Percentiles rank a stretch among this genome's conserved stretches.
These are phyloP conservation scores for Crithidia acanthocephali DNA, from an alignment of 208 protist genomes.

Conservation along the genomic window DNA sequence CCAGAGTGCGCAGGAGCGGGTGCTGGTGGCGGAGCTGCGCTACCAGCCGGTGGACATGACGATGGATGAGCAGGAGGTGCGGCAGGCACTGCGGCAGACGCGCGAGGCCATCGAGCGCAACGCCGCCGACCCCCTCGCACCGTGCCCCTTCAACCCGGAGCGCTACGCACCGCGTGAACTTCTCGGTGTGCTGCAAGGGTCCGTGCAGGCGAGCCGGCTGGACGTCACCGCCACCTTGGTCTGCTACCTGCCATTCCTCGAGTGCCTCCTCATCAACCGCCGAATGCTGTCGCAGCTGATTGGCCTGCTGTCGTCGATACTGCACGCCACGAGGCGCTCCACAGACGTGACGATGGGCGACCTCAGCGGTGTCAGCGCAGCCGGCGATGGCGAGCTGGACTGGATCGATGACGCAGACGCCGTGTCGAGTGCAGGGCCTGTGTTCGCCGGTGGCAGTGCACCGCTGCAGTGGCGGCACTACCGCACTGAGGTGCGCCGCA, in stretches of 20 bases:
- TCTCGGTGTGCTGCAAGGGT: slow-evolving; percentile 66
- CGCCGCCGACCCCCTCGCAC: slow-evolving; percentile 22
- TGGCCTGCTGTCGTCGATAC: slow-evolving; percentile 40
- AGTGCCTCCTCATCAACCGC: slow-evolving; percentile 45
- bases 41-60: slow-evolving; percentile 48
- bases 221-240: slow-evolving; percentile 56
- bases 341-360: not conserved
- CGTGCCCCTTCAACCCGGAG: slow-evolving; percentile 45
- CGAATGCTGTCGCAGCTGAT: slow-evolving; percentile 56
- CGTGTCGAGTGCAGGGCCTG: not conserved
- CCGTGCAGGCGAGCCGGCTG: slow-evolving; percentile 50
- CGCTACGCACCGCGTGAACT: slow-evolving; percentile 69
- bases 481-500: slow-evolving; percentile 21
- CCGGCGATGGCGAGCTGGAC: not conserved
- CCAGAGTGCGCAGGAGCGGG: slow-evolving; percentile 45
- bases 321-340: slow-evolving; percentile 15
- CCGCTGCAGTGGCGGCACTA: slow-evolving; percentile 32
- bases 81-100: slow-evolving; percentile 34
- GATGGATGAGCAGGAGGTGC: slow-evolving; percentile 32
- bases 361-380: too few species aligned
- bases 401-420: not conserved
- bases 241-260: slow-evolving; percentile 77
- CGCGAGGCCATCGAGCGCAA: slow-evolving; percentile 54
- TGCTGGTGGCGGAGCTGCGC: slow-evolving; percentile 71
- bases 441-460: not conserved